Percentiles rank a stretch among this genome's conserved stretches.
These are phyloP conservation scores for Ogataea kodamae DNA, from an alignment of 805 yeast species.

Conservation along the genomic window DNA sequence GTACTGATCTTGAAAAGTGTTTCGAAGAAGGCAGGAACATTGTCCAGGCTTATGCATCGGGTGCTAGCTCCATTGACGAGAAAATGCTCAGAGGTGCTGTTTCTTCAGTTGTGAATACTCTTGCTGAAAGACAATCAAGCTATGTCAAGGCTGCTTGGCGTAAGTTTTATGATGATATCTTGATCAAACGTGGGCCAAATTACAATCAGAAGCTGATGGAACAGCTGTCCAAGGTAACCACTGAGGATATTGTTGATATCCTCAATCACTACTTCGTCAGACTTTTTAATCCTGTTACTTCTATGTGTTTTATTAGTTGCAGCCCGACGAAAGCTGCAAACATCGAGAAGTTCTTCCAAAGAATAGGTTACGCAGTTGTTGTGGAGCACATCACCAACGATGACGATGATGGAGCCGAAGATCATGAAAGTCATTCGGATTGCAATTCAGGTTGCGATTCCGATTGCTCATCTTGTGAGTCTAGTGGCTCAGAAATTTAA, in stretches of 20 bases:
- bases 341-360: constrained; percentile 44
- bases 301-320: constrained; percentile 66
- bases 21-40: constrained; percentile 58
- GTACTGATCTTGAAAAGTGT: constrained; percentile 73
- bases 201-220: constrained; percentile 53
- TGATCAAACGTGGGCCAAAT: constrained; percentile 68
- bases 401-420: constrained; percentile 28
- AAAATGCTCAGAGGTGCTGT: constrained; percentile 67
- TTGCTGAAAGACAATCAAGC: constrained; percentile 69
- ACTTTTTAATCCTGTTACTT: constrained; percentile 53
- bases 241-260: constrained; percentile 46
- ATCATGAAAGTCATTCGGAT: constrained; percentile 15
- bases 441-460: constrained; percentile 5
- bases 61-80: constrained; percentile 51
- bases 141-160: constrained; percentile 59
- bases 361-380: constrained; percentile 54
- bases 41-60: constrained; percentile 57
- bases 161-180: constrained; percentile 61
- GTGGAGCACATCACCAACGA: constrained; percentile 49
- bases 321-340: constrained; percentile 60
- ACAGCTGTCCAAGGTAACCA: constrained; percentile 49
- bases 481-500: not conserved
- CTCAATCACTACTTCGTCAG: constrained; percentile 60
- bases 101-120: constrained; percentile 66
- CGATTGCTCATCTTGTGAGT: constrained; percentile 6